Base-by-base conservation (phyloP, 1,284 basidiomycete species). In the Leccinum griseonigrum region DNA sequence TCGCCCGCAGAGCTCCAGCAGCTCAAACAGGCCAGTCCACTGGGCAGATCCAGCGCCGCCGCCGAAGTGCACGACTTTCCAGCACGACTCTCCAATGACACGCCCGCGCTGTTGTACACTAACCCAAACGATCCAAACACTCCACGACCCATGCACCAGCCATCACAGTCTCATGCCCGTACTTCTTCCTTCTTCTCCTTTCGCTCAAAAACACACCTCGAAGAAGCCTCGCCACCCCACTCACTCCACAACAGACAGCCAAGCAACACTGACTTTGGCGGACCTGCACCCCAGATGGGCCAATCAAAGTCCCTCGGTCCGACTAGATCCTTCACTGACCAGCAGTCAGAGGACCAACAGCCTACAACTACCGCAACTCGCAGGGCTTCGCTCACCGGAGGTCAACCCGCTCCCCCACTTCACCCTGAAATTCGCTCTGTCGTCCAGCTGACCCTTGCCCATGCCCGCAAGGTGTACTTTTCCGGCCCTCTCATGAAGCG, bases 361-460 rank as follows among this genome's bases (percentile, higher is more conserved):
- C 40, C n/a, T 43, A 9, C 36, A 38, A 16, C 2, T 74, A 1
- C 56, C 14, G 29, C 66, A 13, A 9, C 58, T 4, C 73, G 71
- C 11, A 65, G 66, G 56, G 60, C 63, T 7, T 74, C 72, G 0
- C 67, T 74, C n/a, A 57, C 64, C 0, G 50, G 71, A 61, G 62
- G 65, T 14, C 60, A 73, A 22, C 0, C 68, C 13, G 58, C 73
- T 63, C 67, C 77, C 0, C 78, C 81, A 22, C 77, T 92, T 31
- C 91, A 92, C 72, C 86, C 89, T 34, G 91, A 92, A 76, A 91
- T 93, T 61, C 84, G 86, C 56, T 91, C 88, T 1, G 83, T 91
- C 58, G 84, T 91, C 31, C 82, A 84, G 60, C 79, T 91, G 53
- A 87, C 84, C 22, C 76, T 84, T 38, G 85, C 87, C 8, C 90